Base-by-base conservation (phyloP, 257 asterid genomes). In the Penstemon davidsonii region DNA sequence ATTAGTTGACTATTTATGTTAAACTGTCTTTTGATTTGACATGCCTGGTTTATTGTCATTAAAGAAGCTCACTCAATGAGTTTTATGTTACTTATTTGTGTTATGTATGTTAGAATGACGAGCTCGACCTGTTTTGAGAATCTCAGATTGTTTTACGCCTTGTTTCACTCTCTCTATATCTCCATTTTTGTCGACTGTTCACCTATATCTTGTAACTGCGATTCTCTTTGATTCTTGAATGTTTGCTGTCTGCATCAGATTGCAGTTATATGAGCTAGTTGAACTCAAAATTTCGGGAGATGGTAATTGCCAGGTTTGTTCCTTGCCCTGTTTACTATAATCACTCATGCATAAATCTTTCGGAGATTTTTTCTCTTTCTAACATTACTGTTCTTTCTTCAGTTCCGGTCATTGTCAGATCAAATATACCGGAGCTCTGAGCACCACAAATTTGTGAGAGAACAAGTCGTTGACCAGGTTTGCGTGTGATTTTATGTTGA, bases 271-370 rank as follows among this genome's bases (percentile, higher is more conserved):
- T 71, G 86, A 85, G 25, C 71, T 85, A 57, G 82, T 74, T 55
- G 91, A 85, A 80, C 81, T 76, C 44, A 81, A 85, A 73, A 79
- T 85, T 67, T 81, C 85, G 12, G 91, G 91, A 61, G 91, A 85
- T 77, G 91, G 91, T 59, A 85, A 85, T 69, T 85, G 91, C 57
- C 91, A 85, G 91, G 91, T 85, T 66, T 50, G 86, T 62, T 36
- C 62, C 51, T 13, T 45, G 12, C 4, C 36, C 60, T 39, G 59
- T 36, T 19, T 56, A 3, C 5, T 55, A 46, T 39, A 33, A 41
- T 50, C 61, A 6, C 46, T 33, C 19, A 13, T n/a, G 55, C 57
- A 43, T 56, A 38, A n/a, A 3, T 25, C 33, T 25, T 25, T 25
- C 33, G 33, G 33, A 25, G 33, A 25, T 0, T 7, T 40, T 6